Conservation (phyloP, 805 yeast species). For the Grigorovia humatica region DNA sequence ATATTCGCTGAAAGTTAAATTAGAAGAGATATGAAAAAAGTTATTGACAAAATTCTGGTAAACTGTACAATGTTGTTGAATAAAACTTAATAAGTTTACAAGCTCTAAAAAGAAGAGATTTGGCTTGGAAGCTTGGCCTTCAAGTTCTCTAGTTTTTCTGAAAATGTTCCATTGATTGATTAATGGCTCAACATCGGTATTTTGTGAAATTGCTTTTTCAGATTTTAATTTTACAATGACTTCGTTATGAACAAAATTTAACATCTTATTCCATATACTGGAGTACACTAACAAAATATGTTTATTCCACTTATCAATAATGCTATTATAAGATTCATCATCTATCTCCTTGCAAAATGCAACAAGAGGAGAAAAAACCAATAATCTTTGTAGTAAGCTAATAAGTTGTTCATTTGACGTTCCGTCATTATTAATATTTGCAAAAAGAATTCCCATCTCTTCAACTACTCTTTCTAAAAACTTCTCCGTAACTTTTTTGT, state of each 20-base stretch:
- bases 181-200: slow-evolving; percentile 7
- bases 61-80: slow-evolving; percentile 25
- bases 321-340: slow-evolving; percentile 33
- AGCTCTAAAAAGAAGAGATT: slow-evolving; percentile 5
- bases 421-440: slow-evolving; percentile 26
- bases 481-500: slow-evolving; percentile 42
- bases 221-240: slow-evolving; percentile 1
- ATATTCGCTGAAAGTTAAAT: slow-evolving; percentile 33
- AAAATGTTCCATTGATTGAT: slow-evolving; percentile 13
- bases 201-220: slow-evolving; percentile 5
- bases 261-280: slow-evolving; percentile 12
- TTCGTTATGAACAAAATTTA: slow-evolving; percentile 4
- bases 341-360: slow-evolving; percentile 53
- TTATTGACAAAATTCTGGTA: slow-evolving; percentile 41
- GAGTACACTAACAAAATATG: slow-evolving; percentile 29
- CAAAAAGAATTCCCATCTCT: slow-evolving; percentile 37
- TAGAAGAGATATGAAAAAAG: slow-evolving; percentile 38
- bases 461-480: slow-evolving; percentile 39
- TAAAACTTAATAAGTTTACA: slow-evolving; percentile 9
- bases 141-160: slow-evolving; percentile 8
- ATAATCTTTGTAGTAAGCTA: slow-evolving; percentile 30
- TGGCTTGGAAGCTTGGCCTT: slow-evolving; percentile 5
- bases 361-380: slow-evolving; percentile 39
- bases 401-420: slow-evolving; percentile 23
- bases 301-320: slow-evolving; percentile 35